Conservation (phyloP, 2,329 filamentous ascomycete genomes). For the Colletotrichum melonis region DNA sequence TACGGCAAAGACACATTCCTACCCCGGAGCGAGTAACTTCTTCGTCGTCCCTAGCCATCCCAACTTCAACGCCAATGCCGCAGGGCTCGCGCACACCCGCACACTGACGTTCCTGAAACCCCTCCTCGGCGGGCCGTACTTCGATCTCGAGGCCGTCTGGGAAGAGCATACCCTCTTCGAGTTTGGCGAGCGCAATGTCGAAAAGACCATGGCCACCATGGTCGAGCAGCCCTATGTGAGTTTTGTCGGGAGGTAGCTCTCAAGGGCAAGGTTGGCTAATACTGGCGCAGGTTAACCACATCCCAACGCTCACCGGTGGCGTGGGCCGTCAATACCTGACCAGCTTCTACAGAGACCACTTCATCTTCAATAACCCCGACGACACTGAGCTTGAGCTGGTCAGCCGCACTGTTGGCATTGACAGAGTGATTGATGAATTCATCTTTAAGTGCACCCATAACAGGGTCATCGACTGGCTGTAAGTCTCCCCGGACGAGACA, state of each 20-base stretch:
- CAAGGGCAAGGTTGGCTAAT: background rate
- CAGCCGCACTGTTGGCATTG: slow-evolving; percentile 77
- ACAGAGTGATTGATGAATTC: slow-evolving; percentile 79
- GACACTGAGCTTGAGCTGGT: slow-evolving; percentile 77
- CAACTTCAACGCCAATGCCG: slow-evolving; percentile 64
- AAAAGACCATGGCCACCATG: slow-evolving; percentile 85
- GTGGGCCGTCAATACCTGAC: slow-evolving; percentile 73
- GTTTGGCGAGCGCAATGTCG: slow-evolving; percentile 75
- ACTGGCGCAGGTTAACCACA: slow-evolving; percentile 23
- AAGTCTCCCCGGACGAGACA: slow-evolving; percentile 40
- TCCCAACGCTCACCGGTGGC: slow-evolving; percentile 69
- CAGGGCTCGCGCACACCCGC: slow-evolving; percentile 74
- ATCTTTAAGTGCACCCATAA: slow-evolving; percentile 74
- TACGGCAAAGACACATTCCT: slow-evolving; percentile 50
- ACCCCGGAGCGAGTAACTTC: slow-evolving; percentile 47
- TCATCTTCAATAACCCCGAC: slow-evolving; percentile 78
- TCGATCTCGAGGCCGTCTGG: slow-evolving; percentile 83
- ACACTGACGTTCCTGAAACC: slow-evolving; percentile 74
- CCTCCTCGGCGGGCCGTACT: slow-evolving; percentile 71
- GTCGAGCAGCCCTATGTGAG: slow-evolving; percentile 81
- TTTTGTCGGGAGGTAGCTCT: background rate
- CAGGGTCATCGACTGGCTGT: slow-evolving; percentile 76
- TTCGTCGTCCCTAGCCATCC: slow-evolving; percentile 61
- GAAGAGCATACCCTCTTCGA: slow-evolving; percentile 81
- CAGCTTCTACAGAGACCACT: slow-evolving; percentile 77